Evolutionary conservation across 1,284 basidiomycete genomes (phyloP), one percentile per base, ranked within the genome.

Genomic region (Leccinum angustisporum): DNA sequence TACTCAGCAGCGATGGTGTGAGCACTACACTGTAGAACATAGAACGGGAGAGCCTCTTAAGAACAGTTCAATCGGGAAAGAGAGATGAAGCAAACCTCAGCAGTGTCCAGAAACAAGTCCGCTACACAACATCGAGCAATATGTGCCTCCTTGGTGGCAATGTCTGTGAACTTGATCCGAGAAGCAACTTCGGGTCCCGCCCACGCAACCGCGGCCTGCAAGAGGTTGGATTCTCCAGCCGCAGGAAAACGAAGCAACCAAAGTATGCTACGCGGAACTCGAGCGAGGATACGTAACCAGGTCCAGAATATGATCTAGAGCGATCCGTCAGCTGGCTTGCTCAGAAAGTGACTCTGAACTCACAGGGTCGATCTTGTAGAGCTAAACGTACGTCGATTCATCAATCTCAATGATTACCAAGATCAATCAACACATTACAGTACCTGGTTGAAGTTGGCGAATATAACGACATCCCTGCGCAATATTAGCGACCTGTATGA

Each of bases 371-470:
- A 84, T 77, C 81, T 84, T 83, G 71, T 84, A 83, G 21, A 84
- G 74, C 81, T 81, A 61, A 16, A 52, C 27, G 50, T 52, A 52
- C 27, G 50, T 52, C 16, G 16, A 63, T 34, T n/a, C 54, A 51
- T 70, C 62, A 75, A 62, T 61, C 34, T 66, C 57, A 55, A 54
- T 33, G 27, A 25, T 56, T 50, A 46, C 14, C 50, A 61, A 51
- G 36, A 59, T 55, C 25, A 54, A 40, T 51, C 43, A 31, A 63
- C 72, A 54, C 56, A 57, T 53, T 58, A 56, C 56, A 14, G n/a
- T 70, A 83, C 80, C 78, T 87, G 85, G 67, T 86, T 87, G 70
- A 86, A 87, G 67, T 86, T 85, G 57, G 85, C 83, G 67, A 87
- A 86, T 65, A 87, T 83, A 61, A 87, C 67, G 18, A 80, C 71